Conservation (phyloP, 352 stramenopile species). For the Pythium utonaiense region DNA sequence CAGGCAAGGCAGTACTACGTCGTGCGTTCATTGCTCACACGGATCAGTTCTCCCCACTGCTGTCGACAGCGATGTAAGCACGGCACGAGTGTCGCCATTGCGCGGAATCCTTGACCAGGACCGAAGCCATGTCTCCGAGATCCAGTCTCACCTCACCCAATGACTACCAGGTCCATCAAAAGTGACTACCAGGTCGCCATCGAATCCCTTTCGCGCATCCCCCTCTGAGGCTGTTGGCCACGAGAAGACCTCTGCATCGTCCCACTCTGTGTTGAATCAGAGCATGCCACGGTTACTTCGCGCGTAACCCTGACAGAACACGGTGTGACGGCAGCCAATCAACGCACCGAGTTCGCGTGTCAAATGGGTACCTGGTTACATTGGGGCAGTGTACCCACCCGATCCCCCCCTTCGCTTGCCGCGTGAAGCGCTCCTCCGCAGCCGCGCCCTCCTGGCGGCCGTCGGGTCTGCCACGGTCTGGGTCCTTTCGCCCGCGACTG, state of each 20-base stretch:
- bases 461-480: too few relatives aligned
- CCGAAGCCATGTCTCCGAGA: background rate
- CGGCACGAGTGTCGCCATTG: too few relatives aligned
- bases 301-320: slow-evolving; percentile 16
- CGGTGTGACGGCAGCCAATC: slow-evolving; percentile 12
- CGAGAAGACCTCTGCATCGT: slow-evolving; percentile 13
- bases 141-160: too few relatives aligned
- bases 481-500: background rate
- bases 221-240: slow-evolving; percentile 6
- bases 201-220: background rate
- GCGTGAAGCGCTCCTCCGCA: slow-evolving; percentile 3
- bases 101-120: too few relatives aligned
- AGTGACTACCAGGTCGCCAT: slow-evolving; percentile 11
- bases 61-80: too few relatives aligned
- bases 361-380: slow-evolving; percentile 23
- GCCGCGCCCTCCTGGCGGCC: background rate
- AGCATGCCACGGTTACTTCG: slow-evolving; percentile 6
- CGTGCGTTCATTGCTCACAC: too few relatives aligned
- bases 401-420: slow-evolving; percentile 11
- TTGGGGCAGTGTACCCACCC: slow-evolving; percentile 18
- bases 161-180: background rate
- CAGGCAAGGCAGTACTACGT: background rate
- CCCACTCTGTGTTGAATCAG: slow-evolving; percentile 10
- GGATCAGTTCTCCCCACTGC: too few relatives aligned
- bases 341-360: background rate